Conservation (phyloP, 768 basidiomycete genomes). For the Calocybe cyanea region DNA sequence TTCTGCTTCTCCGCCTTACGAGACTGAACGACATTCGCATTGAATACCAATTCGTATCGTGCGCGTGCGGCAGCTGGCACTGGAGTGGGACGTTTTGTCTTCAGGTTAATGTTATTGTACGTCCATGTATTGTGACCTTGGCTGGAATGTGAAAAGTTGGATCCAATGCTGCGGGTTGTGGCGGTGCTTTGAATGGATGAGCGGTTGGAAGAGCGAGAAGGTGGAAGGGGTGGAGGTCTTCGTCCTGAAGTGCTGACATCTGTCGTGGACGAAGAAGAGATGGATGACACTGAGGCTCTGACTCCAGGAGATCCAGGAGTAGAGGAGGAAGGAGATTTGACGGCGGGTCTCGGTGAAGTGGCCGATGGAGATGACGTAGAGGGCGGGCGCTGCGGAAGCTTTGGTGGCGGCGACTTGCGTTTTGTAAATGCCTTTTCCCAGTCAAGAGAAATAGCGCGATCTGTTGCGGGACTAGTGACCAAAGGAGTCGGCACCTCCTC, state of each 20-base stretch:
- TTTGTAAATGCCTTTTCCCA: slow-evolving; percentile 46
- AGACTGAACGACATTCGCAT: slow-evolving; percentile 50
- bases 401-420: slow-evolving; percentile 36
- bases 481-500: slow-evolving; percentile 61
- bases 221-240: slow-evolving; percentile 38
- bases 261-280: slow-evolving; percentile 29
- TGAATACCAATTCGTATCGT: slow-evolving; percentile 69
- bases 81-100: slow-evolving; percentile 55
- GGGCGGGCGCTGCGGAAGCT: slow-evolving; percentile 44
- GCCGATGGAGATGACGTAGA: slow-evolving; percentile 21
- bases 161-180: slow-evolving; percentile 32
- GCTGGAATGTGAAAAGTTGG: slow-evolving; percentile 25
- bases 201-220: slow-evolving; percentile 55
- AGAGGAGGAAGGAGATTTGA: slow-evolving; percentile 10
- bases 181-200: slow-evolving; percentile 57
- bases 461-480: slow-evolving; percentile 48
- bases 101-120: slow-evolving; percentile 15
- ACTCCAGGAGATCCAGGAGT: slow-evolving; percentile 11
- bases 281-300: slow-evolving; percentile 25
- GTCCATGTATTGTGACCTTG: slow-evolving; percentile 15
- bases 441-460: slow-evolving; percentile 40
- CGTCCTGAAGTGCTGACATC: slow-evolving; percentile 32
- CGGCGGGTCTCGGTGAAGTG: slow-evolving; percentile 24
- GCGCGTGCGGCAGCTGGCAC: slow-evolving; percentile 59
- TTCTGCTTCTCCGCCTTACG: slow-evolving; percentile 36